Evolutionary conservation across 108 stramenopile species (phyloP).

Genomic region (Chaetoceros tenuissimus): DNA sequence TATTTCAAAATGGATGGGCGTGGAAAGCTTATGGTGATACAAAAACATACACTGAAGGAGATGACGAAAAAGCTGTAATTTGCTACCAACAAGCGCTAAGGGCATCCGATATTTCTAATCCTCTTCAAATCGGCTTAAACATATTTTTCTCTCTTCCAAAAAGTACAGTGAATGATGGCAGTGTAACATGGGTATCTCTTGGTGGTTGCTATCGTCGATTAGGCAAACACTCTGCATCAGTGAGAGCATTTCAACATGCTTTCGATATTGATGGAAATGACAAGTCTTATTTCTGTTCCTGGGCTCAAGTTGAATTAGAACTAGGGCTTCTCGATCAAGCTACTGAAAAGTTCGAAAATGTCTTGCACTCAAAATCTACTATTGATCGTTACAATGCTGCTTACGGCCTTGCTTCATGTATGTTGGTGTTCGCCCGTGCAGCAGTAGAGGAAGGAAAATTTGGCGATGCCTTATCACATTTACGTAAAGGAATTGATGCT

Average conservation of each 20-base stretch:
- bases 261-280: constrained; percentile 17
- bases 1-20: constrained; percentile 65
- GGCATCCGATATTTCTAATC: constrained; percentile 42
- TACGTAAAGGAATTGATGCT: constrained; percentile 25
- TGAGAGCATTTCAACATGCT: constrained; percentile 46
- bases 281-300: constrained; percentile 33
- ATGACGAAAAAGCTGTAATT: constrained; percentile 41
- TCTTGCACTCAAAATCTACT: constrained; percentile 14
- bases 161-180: not conserved
- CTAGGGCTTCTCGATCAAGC: constrained; percentile 57
- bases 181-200: constrained; percentile 29
- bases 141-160: not conserved
- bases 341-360: constrained; percentile 36
- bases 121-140: constrained; percentile 4
- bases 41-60: constrained; percentile 26
- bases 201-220: constrained; percentile 51
- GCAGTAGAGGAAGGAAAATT: constrained; percentile 54
- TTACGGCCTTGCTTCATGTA: constrained; percentile 36
- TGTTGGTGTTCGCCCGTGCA: constrained; percentile 38
- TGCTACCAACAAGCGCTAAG: constrained; percentile 56
- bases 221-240: constrained; percentile 53
- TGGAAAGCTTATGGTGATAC: constrained; percentile 45
- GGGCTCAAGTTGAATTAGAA: constrained; percentile 67
- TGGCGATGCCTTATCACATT: constrained; percentile 31
- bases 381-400: constrained; percentile 24